Evolutionary conservation across 1,139 yeast genomes (phyloP), one percentile per base, ranked within the genome.

Genomic region (Diutina mesorugosa): DNA sequence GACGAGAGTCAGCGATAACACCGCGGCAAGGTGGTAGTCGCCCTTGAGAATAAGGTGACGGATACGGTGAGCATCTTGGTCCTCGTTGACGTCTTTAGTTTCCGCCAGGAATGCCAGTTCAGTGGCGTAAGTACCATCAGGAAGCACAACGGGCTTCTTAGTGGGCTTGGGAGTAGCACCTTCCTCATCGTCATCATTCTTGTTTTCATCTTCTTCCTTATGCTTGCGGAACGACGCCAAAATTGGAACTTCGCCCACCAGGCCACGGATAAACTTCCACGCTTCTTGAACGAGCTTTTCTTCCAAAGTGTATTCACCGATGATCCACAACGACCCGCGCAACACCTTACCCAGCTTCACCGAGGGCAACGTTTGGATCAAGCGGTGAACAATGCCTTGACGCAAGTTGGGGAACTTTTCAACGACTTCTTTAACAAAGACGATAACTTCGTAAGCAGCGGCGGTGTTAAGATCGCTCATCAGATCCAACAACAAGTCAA

Each of bases 51-150:
- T 82, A 57, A 90, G 81, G 61, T 84, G 82, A 67, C 99, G 87
- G 63, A 95, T 74, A 14, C 41, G 41, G 56, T 96, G 90, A 47
- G 95, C 90, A 62, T 77, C 80, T 47, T 76, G 69, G 30, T 67
- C 70, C 54, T 71, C 73, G 47, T 69, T 70, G 18, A 70, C 72
- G n/a, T 65, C 59, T 6, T 66, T 62, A 4, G 66, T 65, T 55
- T 75, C 77, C 14, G 80, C 73, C 5, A 88, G 83, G 59, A 90
- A 77, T 0, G 98, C 97, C 64, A 84, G 85, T 71, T 95, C 99
- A 41, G 97, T 87, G 38, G 99, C 99, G 72, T 95, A 95, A 1
- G 99, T 95, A 63, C 99, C 99, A 72, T 95, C 99, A 26, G 99
- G 97, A 61, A 93, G 79, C 58, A 95, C 86, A 60, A 87, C 84